phyloP scores from a whole-genome alignment of 140 eudicot species.

The Cichorium intybus region DNA sequence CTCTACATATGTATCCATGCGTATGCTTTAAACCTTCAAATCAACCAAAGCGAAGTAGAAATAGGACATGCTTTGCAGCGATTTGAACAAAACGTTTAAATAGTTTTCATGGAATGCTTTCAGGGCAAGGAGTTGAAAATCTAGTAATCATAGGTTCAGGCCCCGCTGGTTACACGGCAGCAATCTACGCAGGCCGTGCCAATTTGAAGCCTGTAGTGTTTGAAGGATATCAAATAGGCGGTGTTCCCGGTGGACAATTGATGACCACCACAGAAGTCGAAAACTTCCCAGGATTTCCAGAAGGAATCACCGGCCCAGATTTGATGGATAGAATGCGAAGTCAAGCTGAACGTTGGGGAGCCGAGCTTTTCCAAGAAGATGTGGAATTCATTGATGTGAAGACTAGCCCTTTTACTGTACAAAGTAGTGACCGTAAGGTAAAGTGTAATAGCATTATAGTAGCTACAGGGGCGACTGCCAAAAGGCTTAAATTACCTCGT shows the following conservation, averaged over 20 bases:
- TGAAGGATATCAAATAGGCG: slow-evolving; percentile 95
- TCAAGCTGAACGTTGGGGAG: slow-evolving; percentile 99
- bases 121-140: slow-evolving; percentile 80
- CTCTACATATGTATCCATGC: background rate
- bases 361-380: slow-evolving; percentile 92
- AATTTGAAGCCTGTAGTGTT: slow-evolving; percentile 91
- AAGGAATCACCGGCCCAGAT: slow-evolving; percentile 98
- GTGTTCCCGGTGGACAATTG: slow-evolving; percentile 98
- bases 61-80: background rate
- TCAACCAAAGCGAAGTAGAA: background rate
- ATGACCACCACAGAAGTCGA: slow-evolving; percentile 99
- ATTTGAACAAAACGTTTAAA: background rate
- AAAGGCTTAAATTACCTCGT: slow-evolving; percentile 73
- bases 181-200: slow-evolving; percentile 97
- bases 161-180: slow-evolving; percentile 99
- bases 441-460: slow-evolving; percentile 78
- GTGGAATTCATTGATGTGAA: slow-evolving; percentile 85
- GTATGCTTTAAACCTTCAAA: background rate
- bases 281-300: slow-evolving; percentile 98
- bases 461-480: slow-evolving; percentile 97
- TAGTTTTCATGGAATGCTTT: slow-evolving; percentile 24
- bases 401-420: slow-evolving; percentile 73
- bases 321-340: slow-evolving; percentile 89
- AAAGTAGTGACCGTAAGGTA: slow-evolving; percentile 90
- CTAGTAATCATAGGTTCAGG: slow-evolving; percentile 97